phyloP scores from a whole-genome alignment of 495 filamentous ascomycete genomes.

The Xylaria grammica region DNA sequence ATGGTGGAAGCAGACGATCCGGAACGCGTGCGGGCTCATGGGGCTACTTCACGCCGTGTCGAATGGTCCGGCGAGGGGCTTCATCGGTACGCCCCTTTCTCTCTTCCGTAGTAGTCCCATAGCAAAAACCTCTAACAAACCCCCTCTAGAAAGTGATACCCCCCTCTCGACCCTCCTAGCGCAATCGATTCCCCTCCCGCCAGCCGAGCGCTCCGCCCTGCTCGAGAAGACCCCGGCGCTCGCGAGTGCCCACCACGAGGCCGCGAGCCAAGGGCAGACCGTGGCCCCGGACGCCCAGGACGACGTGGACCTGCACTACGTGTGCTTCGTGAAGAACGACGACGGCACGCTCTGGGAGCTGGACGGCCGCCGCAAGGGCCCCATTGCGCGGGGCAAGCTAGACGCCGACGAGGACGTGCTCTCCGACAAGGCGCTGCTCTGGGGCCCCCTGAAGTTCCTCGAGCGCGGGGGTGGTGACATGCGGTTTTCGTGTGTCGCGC shows the following conservation, averaged over 20 bases:
- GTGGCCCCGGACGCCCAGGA: constrained; percentile 69
- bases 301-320: constrained; percentile 79
- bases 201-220: constrained; percentile 66
- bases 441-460: constrained; percentile 66
- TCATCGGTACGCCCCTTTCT: constrained; percentile 42
- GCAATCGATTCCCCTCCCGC: constrained; percentile 56
- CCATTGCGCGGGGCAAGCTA: constrained; percentile 63
- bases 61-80: constrained; percentile 48
- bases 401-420: constrained; percentile 67
- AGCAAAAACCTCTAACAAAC: constrained; percentile 3
- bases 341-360: constrained; percentile 82
- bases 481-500: constrained; percentile 74
- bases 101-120: neutral
- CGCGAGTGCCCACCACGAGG: constrained; percentile 73
- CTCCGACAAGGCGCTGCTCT: constrained; percentile 65
- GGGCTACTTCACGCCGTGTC: constrained; percentile 77
- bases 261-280: constrained; percentile 74
- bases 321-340: constrained; percentile 78
- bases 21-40: constrained; percentile 85
- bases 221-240: constrained; percentile 74
- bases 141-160: constrained; percentile 43
- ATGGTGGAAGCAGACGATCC: constrained; percentile 93
- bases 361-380: constrained; percentile 77
- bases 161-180: constrained; percentile 49
- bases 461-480: constrained; percentile 70